A percentile compares a stretch with the other conserved stretches of the same genome.
Conservation (phyloP, 805 yeast species). For the Zygoascus ofunaensis region DNA sequence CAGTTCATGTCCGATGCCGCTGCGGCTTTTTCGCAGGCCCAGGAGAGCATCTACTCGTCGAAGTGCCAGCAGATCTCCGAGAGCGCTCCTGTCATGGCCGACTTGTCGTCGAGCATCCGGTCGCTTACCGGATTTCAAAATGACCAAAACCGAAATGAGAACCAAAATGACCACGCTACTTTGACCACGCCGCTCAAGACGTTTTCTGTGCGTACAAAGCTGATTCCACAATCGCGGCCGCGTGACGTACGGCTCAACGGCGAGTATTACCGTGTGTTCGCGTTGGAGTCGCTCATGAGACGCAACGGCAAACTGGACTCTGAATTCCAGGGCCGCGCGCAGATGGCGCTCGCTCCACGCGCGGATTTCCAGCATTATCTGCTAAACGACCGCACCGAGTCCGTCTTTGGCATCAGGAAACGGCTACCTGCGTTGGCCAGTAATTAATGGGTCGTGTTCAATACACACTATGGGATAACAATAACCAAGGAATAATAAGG, state of each 20-base stretch:
- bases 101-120: not conserved
- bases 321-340: conserved; percentile 26
- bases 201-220: conserved; percentile 24
- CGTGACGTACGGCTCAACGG: conserved; percentile 29
- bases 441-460: no score
- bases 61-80: not conserved
- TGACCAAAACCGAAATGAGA: not conserved
- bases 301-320: conserved; percentile 27
- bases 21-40: conserved; percentile 17
- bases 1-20: conserved; percentile 18
- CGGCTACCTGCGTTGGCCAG: no score
- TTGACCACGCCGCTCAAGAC: conserved; percentile 20
- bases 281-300: conserved; percentile 29
- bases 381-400: conserved; percentile 14
- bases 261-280: conserved; percentile 27
- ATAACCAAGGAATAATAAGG: no score
- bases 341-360: conserved; percentile 26
- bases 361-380: conserved; percentile 10
- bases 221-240: conserved; percentile 23
- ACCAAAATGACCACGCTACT: not conserved
- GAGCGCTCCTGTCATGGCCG: conserved; percentile 3
- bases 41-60: conserved; percentile 15
- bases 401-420: conserved; percentile 20
- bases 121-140: not conserved
- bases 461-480: no score